Evolutionary conservation across 371 early-diverging fungal genomes (phyloP).

Genomic region (Mucor saturninus): DNA sequence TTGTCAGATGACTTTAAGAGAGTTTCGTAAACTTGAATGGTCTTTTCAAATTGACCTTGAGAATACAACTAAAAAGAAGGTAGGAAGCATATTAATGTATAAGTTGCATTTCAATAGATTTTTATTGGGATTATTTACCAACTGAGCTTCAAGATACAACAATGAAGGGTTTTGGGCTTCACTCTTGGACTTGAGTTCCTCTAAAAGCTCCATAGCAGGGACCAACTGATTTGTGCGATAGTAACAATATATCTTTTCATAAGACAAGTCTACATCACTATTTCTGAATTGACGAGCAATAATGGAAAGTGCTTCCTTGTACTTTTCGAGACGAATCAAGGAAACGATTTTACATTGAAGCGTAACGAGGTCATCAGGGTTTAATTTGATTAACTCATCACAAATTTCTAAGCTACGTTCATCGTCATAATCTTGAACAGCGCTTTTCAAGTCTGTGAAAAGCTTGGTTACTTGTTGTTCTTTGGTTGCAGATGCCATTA

Average conservation of each 20-base stretch:
- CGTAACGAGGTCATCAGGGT: slow-evolving; percentile 57
- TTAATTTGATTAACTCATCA: slow-evolving; percentile 52
- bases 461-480: slow-evolving; percentile 37
- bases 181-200: slow-evolving; percentile 37
- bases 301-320: slow-evolving; percentile 64
- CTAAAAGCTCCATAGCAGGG: slow-evolving; percentile 61
- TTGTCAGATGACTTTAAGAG: slow-evolving; percentile 51
- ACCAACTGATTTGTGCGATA: slow-evolving; percentile 69
- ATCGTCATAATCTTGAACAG: slow-evolving; percentile 42
- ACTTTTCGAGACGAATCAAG: slow-evolving; percentile 72
- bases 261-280: slow-evolving; percentile 49
- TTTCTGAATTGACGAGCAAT: slow-evolving; percentile 54
- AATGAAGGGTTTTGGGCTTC: slow-evolving; percentile 37
- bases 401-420: slow-evolving; percentile 40
- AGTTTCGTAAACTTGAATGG: slow-evolving; percentile 52
- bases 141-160: slow-evolving; percentile 70
- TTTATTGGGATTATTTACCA: slow-evolving; percentile 50
- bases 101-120: neutral
- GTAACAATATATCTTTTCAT: slow-evolving; percentile 76
- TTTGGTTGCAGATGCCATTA: slow-evolving; percentile 23
- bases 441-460: slow-evolving; percentile 37
- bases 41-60: slow-evolving; percentile 46
- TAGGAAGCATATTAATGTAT: too few species aligned
- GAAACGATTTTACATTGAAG: slow-evolving; percentile 70
- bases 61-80: slow-evolving; percentile 41